Evolutionary conservation across 2,329 filamentous ascomycete genomes (phyloP), one percentile per base, ranked within the genome.

Genomic region (Didymosphaeria variabile): DNA sequence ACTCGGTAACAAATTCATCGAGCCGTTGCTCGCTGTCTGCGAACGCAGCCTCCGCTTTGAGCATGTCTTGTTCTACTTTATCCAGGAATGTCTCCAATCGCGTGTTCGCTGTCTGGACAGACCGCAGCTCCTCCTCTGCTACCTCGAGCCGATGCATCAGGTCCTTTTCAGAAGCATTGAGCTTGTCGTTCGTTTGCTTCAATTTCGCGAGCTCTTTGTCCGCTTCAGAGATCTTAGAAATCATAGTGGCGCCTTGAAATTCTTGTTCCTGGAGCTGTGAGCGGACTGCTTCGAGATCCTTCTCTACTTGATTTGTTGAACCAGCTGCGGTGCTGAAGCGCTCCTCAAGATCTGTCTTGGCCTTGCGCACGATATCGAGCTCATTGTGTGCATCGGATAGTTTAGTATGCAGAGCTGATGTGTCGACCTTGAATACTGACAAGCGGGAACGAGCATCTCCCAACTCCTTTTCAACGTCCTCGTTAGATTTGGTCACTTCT

Each of bases 81-180:
- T 69, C 70, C 10, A 79, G 65, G 58, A 78, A 75, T 0, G 63
- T 61, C 49, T 77, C 76, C 2, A 79, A 65, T 1, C 65, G 66
- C 42, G 70, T 53, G 54, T 79, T 79, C 7, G 73, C 72, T 5
- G 69, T 59, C 34, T 66, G 67, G 1, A 77, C 70, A 15, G 58
- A 67, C 7, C 63, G 46, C 17, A 79, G 61, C 26, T 79, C 74
- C 19, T 73, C 63, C 57, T 78, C 77, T 4, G 76, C 74, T 26
- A 67, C 63, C 2, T 67, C 60, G 31, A 79, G 67, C 31, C 73
- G 71, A 10, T 56, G 47, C 5, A 65, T 32, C 8, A 79, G 60
- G 40, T 70, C 67, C n/a, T 69, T 70, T 55, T 78, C 75, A 9
- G 72, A 74, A 34, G 67, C 53, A 23, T 73, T 70, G 15, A 74